Conservation (phyloP, 208 protist species). For the Acanthamoeba triangularis region DNA sequence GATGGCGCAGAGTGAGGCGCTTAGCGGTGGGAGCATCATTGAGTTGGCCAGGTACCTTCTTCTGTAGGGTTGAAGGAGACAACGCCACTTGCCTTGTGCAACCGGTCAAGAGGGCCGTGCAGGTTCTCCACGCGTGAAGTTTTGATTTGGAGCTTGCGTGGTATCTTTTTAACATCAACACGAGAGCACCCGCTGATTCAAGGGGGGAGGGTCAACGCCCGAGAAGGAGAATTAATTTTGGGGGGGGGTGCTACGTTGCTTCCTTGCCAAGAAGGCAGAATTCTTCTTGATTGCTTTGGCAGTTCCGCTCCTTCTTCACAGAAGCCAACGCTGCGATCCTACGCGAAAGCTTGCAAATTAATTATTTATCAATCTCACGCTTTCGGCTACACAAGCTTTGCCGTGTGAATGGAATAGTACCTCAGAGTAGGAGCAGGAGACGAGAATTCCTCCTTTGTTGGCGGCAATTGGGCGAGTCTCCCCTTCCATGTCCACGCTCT, state of each 20-base stretch:
- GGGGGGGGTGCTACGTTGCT: neutral
- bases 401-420: neutral
- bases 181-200: neutral
- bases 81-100: neutral
- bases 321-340: neutral
- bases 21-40: too few relatives aligned
- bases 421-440: neutral
- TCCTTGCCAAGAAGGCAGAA: neutral
- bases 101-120: neutral
- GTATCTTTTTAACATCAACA: neutral
- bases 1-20: neutral
- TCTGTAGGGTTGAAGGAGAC: neutral
- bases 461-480: too few relatives aligned
- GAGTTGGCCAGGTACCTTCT: neutral
- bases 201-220: neutral
- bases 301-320: neutral
- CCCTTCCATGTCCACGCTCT: neutral
- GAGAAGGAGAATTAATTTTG: neutral
- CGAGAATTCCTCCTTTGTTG: neutral
- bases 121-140: neutral
- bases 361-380: neutral
- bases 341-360: neutral
- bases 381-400: too few relatives aligned
- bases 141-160: constrained; percentile 8
- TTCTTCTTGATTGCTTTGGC: neutral